These are phyloP conservation scores for Penicillium simplicissimum DNA, from an alignment of 495 filamentous ascomycete species.

Conservation along the genomic window DNA sequence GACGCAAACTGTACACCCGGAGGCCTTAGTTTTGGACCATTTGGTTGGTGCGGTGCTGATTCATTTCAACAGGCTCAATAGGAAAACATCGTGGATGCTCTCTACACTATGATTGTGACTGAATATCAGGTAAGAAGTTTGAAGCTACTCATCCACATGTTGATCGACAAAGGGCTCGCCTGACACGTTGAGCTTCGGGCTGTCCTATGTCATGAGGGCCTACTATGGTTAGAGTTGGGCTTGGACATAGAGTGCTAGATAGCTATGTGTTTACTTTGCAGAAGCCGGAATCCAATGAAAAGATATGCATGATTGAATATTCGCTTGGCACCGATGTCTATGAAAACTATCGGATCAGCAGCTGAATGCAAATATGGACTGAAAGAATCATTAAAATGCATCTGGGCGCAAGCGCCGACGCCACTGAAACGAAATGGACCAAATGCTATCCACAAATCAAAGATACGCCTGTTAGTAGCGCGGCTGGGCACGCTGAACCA, in stretches of 20 bases:
- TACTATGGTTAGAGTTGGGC: not conserved
- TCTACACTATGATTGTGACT: not conserved
- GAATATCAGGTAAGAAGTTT: not conserved
- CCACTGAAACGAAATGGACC: slow-evolving; percentile 1
- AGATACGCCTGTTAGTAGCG: slow-evolving; percentile 23
- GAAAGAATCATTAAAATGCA: not conserved
- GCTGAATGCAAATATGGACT: not conserved
- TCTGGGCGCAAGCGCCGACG: not conserved
- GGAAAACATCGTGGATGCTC: not conserved
- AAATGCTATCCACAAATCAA: slow-evolving; percentile 9
- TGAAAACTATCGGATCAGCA: not conserved
- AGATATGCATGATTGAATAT: not conserved
- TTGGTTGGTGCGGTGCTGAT: not conserved
- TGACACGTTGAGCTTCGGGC: too few relatives aligned
- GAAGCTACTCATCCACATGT: too few relatives aligned
- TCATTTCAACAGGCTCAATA: not conserved
- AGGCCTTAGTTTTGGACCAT: not conserved
- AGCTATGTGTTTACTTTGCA: not conserved
- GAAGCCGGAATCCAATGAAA: not conserved
- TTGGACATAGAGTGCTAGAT: not conserved
- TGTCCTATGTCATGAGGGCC: not conserved
- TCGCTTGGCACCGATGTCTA: not conserved
- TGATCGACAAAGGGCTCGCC: too few relatives aligned
- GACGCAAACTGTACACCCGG: not conserved
- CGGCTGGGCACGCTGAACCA: slow-evolving; percentile 34